Evolutionary conservation across 2,329 filamentous ascomycete species (phyloP).

Genomic region (Botryotinia globosa): DNA sequence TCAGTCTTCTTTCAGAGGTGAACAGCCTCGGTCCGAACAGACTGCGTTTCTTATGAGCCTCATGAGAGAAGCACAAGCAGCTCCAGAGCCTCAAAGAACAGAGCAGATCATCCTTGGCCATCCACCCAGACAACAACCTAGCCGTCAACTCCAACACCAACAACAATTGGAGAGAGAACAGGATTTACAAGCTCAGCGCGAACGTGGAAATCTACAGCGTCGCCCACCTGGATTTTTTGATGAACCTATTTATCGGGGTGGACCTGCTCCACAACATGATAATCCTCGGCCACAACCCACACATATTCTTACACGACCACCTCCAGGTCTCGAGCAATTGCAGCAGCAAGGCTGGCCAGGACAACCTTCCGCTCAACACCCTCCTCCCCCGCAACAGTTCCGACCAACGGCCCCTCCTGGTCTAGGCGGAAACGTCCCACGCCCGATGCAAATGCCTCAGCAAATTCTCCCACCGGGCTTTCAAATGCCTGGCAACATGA

Average conservation of each 20-base stretch:
- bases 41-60: constrained; percentile 83
- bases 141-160: constrained; percentile 44
- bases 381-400: constrained; percentile 44
- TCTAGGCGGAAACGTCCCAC: constrained; percentile 43
- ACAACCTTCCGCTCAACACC: constrained; percentile 30
- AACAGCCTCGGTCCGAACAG: constrained; percentile 54
- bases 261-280: constrained; percentile 34
- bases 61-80: constrained; percentile 60
- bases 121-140: constrained; percentile 33
- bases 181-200: constrained; percentile 35
- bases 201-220: constrained; percentile 39
- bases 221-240: constrained; percentile 38
- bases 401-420: constrained; percentile 56
- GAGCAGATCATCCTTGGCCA: constrained; percentile 54
- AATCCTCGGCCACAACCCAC: constrained; percentile 51
- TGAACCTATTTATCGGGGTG: constrained; percentile 32
- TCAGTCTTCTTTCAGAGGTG: constrained; percentile 48
- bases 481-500: constrained; percentile 53
- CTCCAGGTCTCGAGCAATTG: constrained; percentile 58
- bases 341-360: constrained; percentile 36
- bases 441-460: constrained; percentile 48
- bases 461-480: constrained; percentile 63
- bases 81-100: constrained; percentile 49
- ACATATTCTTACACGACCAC: constrained; percentile 63
- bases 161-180: constrained; percentile 45